A percentile compares a stretch with the other conserved stretches of the same genome.
Evolutionary conservation across 805 yeast genomes (phyloP).

Genomic region (Saturnispora mendoncae): DNA sequence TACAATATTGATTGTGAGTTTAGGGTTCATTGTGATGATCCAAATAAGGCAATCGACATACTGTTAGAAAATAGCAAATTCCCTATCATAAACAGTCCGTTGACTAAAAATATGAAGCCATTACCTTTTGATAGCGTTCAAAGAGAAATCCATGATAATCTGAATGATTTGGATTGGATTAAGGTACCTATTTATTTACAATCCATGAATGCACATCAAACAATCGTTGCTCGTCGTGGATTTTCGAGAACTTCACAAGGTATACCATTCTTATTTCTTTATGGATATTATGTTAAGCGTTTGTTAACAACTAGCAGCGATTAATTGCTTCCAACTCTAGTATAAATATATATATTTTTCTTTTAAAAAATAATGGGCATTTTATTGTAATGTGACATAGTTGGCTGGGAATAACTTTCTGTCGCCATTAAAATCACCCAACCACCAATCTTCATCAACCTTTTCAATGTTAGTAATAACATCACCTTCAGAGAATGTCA

Average conservation of each 20-base stretch:
- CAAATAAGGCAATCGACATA: conserved; percentile 2
- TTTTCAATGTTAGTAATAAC: conserved; percentile 73
- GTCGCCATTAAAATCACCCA: conserved; percentile 73
- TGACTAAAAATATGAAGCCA: conserved; percentile 15
- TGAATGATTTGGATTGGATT: conserved; percentile 64
- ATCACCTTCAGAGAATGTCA: conserved; percentile 79
- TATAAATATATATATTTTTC: background rate
- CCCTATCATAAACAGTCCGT: conserved; percentile 6
- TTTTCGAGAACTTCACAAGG: conserved; percentile 43
- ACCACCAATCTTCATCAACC: conserved; percentile 97
- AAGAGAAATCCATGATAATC: conserved; percentile 36
- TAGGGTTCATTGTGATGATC: conserved; percentile 10
- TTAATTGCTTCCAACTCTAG: background rate
- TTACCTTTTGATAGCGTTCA: conserved; percentile 22
- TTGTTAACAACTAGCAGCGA: background rate
- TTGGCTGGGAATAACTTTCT: conserved; percentile 87
- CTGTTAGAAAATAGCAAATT: conserved; percentile 4
- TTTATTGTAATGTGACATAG: conserved; percentile 43
- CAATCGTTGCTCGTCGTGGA: conserved; percentile 73
- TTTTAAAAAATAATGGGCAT: background rate
- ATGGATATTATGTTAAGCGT: conserved; percentile 28
- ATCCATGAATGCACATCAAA: conserved; percentile 76
- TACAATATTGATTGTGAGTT: conserved; percentile 13
- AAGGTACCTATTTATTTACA: conserved; percentile 68
- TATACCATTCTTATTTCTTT: conserved; percentile 41